Base-by-base conservation (phyloP, 768 basidiomycete species). In the Suillus placidus region DNA sequence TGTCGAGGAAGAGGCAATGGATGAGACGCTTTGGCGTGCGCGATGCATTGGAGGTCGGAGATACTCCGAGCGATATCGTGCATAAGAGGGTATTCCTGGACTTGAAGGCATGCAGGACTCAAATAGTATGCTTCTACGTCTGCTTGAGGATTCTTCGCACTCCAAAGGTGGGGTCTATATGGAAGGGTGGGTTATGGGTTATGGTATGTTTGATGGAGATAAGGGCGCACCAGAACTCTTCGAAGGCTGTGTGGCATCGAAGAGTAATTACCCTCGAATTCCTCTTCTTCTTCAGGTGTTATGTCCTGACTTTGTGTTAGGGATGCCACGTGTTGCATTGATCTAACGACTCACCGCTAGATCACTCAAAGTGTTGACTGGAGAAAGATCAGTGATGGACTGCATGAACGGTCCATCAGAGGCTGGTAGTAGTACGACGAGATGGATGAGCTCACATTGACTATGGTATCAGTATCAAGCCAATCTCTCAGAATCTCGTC, bases 11-110 rank as follows among this genome's bases (percentile, higher is more conserved):
- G 76, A 77, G 26, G 70, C 71, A 14, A 82, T 75, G 38, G 82
- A 84, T 23, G 82, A 83, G 4, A 78, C 74, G 47, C 82, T 77
- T 42, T 75, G 76, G 45, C 79, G 63, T 12, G 77, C 72, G 30
- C 78, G 79, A 37, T 57, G 63, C 30, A 64, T 56, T 23, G 69
- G 63, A 8, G 69, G 66, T 64, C 68, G 72, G 54, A 68, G 57
- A 30, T 71, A 68, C 66, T 64, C 67, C 16, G 69, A 70, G 18
- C 71, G 70, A 2, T 69, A 70, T 34, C 71, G 69, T 1, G 73
- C 60, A 26, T 70, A 60, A 13, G 62, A 52, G 23, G 66, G 40
- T 14, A 52, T 43, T 49, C 42, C 43, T 20, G 66, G 52, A 8
- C 56, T 61, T 9, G 47, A 47, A 30, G 62, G 37, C 40, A 67